Percentiles rank a stretch among this genome's conserved stretches.
These are phyloP conservation scores for Paradendryphiella salina DNA, from an alignment of 2,329 filamentous ascomycete genomes.

Conservation along the genomic window DNA sequence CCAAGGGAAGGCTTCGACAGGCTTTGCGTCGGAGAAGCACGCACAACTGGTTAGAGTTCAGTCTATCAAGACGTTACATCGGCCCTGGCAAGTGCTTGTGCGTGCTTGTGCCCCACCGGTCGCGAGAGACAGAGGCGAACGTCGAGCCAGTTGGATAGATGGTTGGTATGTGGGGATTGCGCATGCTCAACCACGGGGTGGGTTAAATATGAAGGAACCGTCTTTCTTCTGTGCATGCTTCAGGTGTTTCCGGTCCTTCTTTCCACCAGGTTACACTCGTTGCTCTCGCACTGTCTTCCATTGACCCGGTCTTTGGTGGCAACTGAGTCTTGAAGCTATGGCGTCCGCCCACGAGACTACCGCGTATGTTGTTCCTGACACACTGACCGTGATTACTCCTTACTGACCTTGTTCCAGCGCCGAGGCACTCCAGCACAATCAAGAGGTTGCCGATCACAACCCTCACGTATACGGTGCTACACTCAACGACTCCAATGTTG, in stretches of 20 bases:
- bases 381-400: background rate
- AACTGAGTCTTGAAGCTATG: constrained; percentile 20
- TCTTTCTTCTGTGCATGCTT: constrained; percentile 10
- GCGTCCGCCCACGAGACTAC: constrained; percentile 36
- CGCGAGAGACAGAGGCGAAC: constrained; percentile 18
- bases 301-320: constrained; percentile 19
- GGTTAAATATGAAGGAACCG: constrained; percentile 34
- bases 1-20: constrained; percentile 34
- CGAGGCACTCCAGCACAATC: constrained; percentile 37
- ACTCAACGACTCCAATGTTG: constrained; percentile 24
- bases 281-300: constrained; percentile 5
- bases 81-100: constrained; percentile 31
- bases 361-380: constrained; percentile 26
- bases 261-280: constrained; percentile 4
- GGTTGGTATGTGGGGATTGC: constrained; percentile 2
- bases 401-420: constrained; percentile 25
- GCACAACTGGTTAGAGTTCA: constrained; percentile 13
- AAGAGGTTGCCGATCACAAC: constrained; percentile 35
- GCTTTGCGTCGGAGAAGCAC: constrained; percentile 25
- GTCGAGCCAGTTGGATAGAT: constrained; percentile 18
- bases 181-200: constrained; percentile 11
- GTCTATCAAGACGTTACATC: constrained; percentile 41
- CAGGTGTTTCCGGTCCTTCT: constrained; percentile 19
- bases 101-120: constrained; percentile 23
- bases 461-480: constrained; percentile 37